Evolutionary conservation across 139 green algal genomes (phyloP).

Genomic region (Nannochloris sp.): DNA sequence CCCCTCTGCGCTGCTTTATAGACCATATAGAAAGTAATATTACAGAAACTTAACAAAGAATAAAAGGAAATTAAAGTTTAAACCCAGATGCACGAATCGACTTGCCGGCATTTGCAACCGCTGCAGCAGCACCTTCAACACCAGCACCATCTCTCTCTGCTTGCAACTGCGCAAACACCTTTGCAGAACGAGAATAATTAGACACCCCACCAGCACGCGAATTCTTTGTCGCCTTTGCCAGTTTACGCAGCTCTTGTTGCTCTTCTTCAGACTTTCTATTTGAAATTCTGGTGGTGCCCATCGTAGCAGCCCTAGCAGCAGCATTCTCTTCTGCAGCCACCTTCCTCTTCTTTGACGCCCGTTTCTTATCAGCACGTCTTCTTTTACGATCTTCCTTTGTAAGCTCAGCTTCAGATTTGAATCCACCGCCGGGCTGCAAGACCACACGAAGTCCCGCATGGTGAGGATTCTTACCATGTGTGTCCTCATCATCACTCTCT

Average conservation of each 20-base stretch:
- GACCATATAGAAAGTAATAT: no score
- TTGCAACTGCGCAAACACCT: slow-evolving; percentile 63
- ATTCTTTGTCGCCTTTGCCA: slow-evolving; percentile 5
- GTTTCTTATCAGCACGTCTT: slow-evolving; percentile 62
- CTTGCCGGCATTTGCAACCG: background rate
- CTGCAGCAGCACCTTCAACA: slow-evolving; percentile 1
- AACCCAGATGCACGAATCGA: background rate
- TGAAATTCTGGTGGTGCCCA: slow-evolving; percentile 28
- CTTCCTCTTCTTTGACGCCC: slow-evolving; percentile 41
- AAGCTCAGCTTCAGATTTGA: slow-evolving; percentile 59
- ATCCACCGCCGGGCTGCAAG: slow-evolving; percentile 7
- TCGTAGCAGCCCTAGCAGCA: slow-evolving; percentile 14
- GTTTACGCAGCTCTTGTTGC: slow-evolving; percentile 8
- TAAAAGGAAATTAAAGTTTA: background rate
- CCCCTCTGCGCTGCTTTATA: no score
- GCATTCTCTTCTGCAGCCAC: slow-evolving; percentile 18
- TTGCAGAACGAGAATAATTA: slow-evolving; percentile 43
- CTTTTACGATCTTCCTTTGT: slow-evolving; percentile 59
- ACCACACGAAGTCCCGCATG: slow-evolving; percentile 13
- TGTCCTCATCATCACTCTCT: background rate
- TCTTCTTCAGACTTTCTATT: slow-evolving; percentile 42
- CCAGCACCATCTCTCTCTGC: slow-evolving; percentile 30
- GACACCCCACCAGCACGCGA: slow-evolving; percentile 7
- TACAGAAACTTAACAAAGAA: no score
- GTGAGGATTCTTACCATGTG: background rate